Base-by-base conservation (phyloP, 495 filamentous ascomycete genomes). In the Penicillium dipodomyicola region DNA sequence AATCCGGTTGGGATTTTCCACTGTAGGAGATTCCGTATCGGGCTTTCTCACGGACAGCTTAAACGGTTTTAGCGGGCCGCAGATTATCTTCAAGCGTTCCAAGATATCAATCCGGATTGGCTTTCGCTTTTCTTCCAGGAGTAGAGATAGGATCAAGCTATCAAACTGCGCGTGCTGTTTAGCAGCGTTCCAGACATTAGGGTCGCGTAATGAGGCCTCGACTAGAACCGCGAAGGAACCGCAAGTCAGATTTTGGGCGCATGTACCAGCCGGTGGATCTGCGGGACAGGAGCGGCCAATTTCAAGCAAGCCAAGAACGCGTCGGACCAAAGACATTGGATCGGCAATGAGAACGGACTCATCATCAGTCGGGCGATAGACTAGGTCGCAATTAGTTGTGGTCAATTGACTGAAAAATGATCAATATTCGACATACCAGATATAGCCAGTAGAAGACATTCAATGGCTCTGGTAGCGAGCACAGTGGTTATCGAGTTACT, bases 221-320 rank as follows among this genome's bases (percentile, higher is more conserved):
- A 91, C 70, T 3, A 92, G 72, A 12, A 84, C 75, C 14, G 82
- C 80, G 49, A 91, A 86, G 27, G 80, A 80, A 40, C 79, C 63
- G 44, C 74, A 84, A 60, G 65, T 83, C 62, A 71, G 72, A 60
- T 43, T 77, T 56, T 69, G 66, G 48, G 60, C 54, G n/a, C 54
- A 59, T 11, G 45, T 10, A 27, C 61, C 60, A 4, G 54, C 49
- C 3, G 63, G 15, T 1, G 58, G 22, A 23, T 32, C 39, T 32
- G 22, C 10, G 3, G 56, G 42, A n/a, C 59, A 4, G 29, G 55
- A 52, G 6, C 68, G 65, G n/a, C 63, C 63, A 30, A 63, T 56
- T 7, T 72, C 61, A 25, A 77, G 70, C 19, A 77, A 49, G 7
- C 62, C 32, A 10, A 73, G 57, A 29, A 77, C 54, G 19, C 68